Base-by-base conservation (phyloP, 371 early-diverging fungal species). In the Apophysomyces variabilis region DNA sequence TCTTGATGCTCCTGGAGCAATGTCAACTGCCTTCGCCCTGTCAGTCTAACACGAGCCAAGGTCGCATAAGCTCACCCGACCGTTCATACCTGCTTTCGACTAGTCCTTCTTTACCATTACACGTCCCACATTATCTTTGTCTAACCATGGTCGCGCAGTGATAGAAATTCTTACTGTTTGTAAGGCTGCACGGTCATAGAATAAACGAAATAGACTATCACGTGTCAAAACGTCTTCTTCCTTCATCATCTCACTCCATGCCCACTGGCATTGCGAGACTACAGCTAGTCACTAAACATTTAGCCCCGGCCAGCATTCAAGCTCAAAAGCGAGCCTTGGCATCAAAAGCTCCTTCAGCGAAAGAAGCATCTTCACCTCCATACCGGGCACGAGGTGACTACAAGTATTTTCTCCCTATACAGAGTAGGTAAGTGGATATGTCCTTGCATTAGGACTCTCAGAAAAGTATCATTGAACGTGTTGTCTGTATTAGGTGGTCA, bases 381-480 rank as follows among this genome's bases (percentile, higher is more conserved):
- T 50, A 50, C 44, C 36, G 80, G 62, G 67, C 71, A 26, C 68
- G 74, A 57, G 38, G 57, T 18, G 65, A 73, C 47, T 82, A 82
- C 54, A 79, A 77, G 50, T 71, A 82, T 16, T 82, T 75, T 60
- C 61, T 79, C 21, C 70, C 79, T n/a, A 77, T 82, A 57, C 82
- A 82, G 56, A 72, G 77, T 13, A 73, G 80, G 80, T 77, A 57
- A 38, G 61, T 8, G 41, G 41, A 8, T 26, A 26, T 0, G 32
- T 3, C 32, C 32, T 26, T 26, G 3, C 32, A 26, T 26, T 26
- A 26, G 3, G 32, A 26, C 32, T 26, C 32, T 26, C 32, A 26
- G 32, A 26, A 26, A 26, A 3, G 32, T 26, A 3, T 26, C 32
- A 26, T 26, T 3, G 3, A 14, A 60, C 32, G 3, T 36, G 12